phyloP scores from a whole-genome alignment of 2,329 filamentous ascomycete species.

The Reticulascus tulasneorum region DNA sequence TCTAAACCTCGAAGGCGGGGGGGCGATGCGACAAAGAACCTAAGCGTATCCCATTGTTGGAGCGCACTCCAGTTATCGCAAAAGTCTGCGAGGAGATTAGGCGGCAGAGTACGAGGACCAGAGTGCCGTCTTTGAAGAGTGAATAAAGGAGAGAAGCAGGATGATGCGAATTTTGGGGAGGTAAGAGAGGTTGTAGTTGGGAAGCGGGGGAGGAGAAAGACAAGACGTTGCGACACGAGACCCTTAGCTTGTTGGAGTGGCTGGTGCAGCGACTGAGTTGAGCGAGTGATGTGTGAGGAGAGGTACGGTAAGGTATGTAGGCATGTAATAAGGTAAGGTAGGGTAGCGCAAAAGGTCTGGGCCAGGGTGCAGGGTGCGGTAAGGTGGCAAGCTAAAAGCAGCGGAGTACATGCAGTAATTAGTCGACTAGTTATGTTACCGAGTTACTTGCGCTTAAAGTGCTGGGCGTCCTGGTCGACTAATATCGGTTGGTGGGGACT shows the following conservation, averaged over 20 bases:
- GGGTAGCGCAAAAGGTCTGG: constrained; percentile 11
- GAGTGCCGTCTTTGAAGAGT: constrained; percentile 4
- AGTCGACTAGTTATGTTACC: too few relatives aligned
- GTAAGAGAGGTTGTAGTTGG: constrained; percentile 13
- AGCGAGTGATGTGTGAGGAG: neutral
- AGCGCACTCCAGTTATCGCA: constrained; percentile 8
- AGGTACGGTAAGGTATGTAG: neutral
- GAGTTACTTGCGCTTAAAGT: too few relatives aligned
- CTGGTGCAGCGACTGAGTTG: constrained; percentile 3
- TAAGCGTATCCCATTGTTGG: constrained; percentile 32
- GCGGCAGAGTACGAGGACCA: constrained; percentile 1
- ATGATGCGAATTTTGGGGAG: constrained; percentile 13
- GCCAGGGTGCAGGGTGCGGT: too few relatives aligned
- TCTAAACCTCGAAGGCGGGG: constrained; percentile 16
- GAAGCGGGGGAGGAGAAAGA: constrained; percentile 15
- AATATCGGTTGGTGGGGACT: constrained; percentile 4
- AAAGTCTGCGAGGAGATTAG: constrained; percentile 5
- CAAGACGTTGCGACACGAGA: constrained; percentile 17
- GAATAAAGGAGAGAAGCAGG: neutral
- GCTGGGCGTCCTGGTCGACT: too few relatives aligned
- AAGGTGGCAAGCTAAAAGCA: too few relatives aligned
- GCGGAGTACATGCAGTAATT: too few relatives aligned
- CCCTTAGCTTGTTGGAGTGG: constrained; percentile 14
- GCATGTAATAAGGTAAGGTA: constrained; percentile 2
- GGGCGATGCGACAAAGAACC: constrained; percentile 17